These are phyloP conservation scores for Immersiporthe knoxdaviesiana DNA, from an alignment of 2,329 filamentous ascomycete genomes.

Conservation along the genomic window DNA sequence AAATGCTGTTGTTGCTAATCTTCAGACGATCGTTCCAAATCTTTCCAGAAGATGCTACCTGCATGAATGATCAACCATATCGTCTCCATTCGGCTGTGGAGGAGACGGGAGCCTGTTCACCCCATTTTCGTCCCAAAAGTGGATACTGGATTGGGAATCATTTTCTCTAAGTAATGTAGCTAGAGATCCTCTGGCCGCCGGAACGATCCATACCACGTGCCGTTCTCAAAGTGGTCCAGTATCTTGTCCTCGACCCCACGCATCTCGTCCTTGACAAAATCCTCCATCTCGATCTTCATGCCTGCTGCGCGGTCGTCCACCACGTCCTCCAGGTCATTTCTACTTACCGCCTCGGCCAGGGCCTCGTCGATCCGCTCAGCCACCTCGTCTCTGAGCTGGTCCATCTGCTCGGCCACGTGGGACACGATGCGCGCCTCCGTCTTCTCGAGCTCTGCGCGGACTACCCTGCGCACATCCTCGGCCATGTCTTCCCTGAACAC, in stretches of 20 bases:
- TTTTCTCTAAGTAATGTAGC: not conserved
- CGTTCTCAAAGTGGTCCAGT: conserved; percentile 15
- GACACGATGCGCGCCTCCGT: conserved; percentile 8
- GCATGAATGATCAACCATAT: not conserved
- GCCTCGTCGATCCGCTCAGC: conserved; percentile 11
- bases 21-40: not conserved
- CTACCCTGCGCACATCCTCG: conserved; percentile 5
- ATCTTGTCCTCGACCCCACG: conserved; percentile 13
- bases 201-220: conserved; percentile 7
- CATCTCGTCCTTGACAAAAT: conserved; percentile 16
- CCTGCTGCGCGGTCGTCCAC: conserved; percentile 13
- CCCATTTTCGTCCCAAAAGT: not conserved
- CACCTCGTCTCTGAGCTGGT: conserved; percentile 8
- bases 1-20: not conserved
- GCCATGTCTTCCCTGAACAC: conserved; percentile 5
- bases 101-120: not conserved
- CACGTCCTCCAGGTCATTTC: conserved; percentile 10
- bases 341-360: conserved; percentile 1
- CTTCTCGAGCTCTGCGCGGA: conserved; percentile 8
- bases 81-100: not conserved
- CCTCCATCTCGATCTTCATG: conserved; percentile 19
- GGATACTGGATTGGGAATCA: not conserved
- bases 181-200: conserved; percentile 9
- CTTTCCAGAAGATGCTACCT: not conserved
- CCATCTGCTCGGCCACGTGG: not conserved